phyloP scores from a whole-genome alignment of 768 basidiomycete genomes.

The Termitomyces sp. region DNA sequence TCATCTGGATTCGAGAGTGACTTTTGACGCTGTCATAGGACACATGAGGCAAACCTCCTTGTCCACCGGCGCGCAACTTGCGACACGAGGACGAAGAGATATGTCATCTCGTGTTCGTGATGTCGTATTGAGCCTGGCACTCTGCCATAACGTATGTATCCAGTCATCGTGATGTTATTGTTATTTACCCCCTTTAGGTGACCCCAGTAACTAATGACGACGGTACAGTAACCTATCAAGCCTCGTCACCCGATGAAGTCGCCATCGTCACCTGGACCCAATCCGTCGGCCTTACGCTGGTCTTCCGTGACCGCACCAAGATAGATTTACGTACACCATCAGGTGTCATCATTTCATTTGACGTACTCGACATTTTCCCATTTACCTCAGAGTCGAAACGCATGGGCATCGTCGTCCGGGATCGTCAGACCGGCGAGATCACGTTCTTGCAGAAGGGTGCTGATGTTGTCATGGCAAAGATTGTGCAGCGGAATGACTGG shows the following conservation, averaged over 20 bases:
- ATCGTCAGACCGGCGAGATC: conserved; percentile 70
- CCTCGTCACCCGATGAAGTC: conserved; percentile 98
- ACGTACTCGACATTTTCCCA: conserved; percentile 93
- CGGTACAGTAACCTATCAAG: conserved; percentile 93
- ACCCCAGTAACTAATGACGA: conserved; percentile 96
- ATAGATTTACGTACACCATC: conserved; percentile 79
- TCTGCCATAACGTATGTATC: conserved; percentile 87
- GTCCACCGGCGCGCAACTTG: conserved; percentile 77
- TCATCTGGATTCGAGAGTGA: not conserved
- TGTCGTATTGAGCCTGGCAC: conserved; percentile 86
- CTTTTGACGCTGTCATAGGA: conserved; percentile 15
- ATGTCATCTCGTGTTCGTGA: conserved; percentile 94
- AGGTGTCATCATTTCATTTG: conserved; percentile 64
- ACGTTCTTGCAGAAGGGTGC: conserved; percentile 96
- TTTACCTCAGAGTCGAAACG: conserved; percentile 99
- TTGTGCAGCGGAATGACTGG: conserved; percentile 98
- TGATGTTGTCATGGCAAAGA: conserved; percentile 95
- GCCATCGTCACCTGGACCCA: conserved; percentile 98
- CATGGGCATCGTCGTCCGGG: conserved; percentile 96
- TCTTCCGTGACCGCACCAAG: conserved; percentile 85
- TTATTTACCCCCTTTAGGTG: conserved; percentile 52
- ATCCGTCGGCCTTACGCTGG: conserved; percentile 87
- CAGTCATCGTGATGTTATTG: not conserved
- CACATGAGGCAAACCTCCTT: conserved; percentile 55
- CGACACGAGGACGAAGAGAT: conserved; percentile 83